Percentiles rank a stretch among this genome's conserved stretches.
These are phyloP conservation scores for Rhodotorula graminis DNA, from an alignment of 768 basidiomycete species.

Conservation along the genomic window DNA sequence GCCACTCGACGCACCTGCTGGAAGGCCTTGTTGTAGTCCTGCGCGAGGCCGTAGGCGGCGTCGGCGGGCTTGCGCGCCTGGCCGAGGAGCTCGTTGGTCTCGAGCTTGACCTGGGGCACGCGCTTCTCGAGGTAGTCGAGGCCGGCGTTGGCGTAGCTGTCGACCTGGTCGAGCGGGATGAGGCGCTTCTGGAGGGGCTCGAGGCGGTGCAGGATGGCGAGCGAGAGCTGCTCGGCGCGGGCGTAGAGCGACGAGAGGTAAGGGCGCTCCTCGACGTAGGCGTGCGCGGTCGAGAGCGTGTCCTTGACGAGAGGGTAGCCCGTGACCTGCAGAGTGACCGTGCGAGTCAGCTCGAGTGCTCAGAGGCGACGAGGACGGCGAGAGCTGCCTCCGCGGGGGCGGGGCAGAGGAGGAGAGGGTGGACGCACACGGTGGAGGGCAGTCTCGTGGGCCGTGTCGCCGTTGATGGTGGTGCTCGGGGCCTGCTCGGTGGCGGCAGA, in stretches of 20 bases:
- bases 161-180: constrained; percentile 34
- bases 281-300: constrained; percentile 23
- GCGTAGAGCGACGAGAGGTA: constrained; percentile 22
- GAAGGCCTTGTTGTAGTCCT: constrained; percentile 8
- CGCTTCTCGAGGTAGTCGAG: constrained; percentile 35
- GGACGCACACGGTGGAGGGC: constrained; percentile 21
- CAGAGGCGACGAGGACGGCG: background rate
- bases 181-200: constrained; percentile 29
- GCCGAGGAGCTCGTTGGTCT: constrained; percentile 19
- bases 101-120: constrained; percentile 34
- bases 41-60: constrained; percentile 10
- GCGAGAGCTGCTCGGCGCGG: constrained; percentile 4
- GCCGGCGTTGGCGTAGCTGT: constrained; percentile 25
- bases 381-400: background rate
- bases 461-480: background rate
- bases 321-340: constrained; percentile 5
- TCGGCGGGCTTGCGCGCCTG: constrained; percentile 25
- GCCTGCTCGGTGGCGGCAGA: constrained; percentile 9
- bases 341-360: background rate
- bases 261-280: constrained; percentile 11
- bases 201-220: constrained; percentile 20
- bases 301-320: constrained; percentile 35
- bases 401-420: background rate
- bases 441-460: constrained; percentile 1
- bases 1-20: constrained; percentile 14